Base-by-base conservation (phyloP, 2,329 filamentous ascomycete genomes). In the Apiospora rasikravindrae region DNA sequence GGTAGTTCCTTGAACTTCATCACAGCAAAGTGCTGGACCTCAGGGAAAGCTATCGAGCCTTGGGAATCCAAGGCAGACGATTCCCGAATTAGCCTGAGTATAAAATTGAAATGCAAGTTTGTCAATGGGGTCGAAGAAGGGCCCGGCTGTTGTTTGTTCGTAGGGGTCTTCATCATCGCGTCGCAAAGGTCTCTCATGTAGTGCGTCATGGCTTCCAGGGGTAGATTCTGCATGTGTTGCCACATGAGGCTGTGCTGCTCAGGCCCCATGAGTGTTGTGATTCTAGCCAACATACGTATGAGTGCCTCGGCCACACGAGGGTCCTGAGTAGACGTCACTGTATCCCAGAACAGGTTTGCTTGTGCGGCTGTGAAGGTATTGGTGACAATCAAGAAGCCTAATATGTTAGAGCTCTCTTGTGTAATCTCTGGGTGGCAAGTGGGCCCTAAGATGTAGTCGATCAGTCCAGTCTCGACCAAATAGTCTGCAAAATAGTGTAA, bases 351-450 rank as follows among this genome's bases (percentile, higher is more conserved):
- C 22, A 89, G 87, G 78, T 98, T 93, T 0, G 93, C 93, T 78
- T 97, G 92, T 26, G 87, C 83, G 45, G 90, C 82, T 0, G 88
- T 89, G 81, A 96, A 98, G 19, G 90, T 92, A 70, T 88, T 87
- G 0, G 94, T 96, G 19, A 96, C 93, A 29, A 94, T 89, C 69
- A 98, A 86, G 78, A 98, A 98, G 0, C 94, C 94, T 67, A 98
- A 86, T 70, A 98, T 93, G 74, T 98, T 97, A 53, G 88, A 88
- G 77, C 94, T 94, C 76, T 95, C 91, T 47, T 88, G 87, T 26
- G 97, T 96, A 70, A 98, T 90, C 78, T 98, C 95, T 0, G 95
- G 94, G 78, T 98, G 96, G 44, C 96, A 98, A 71, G 95, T 95
- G 19, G 96, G 91, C 1, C 96, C 94, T 69, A 98, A 89, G 66